Base-by-base conservation (phyloP, 2,329 filamentous ascomycete species). In the Botrytis sinoallii region DNA sequence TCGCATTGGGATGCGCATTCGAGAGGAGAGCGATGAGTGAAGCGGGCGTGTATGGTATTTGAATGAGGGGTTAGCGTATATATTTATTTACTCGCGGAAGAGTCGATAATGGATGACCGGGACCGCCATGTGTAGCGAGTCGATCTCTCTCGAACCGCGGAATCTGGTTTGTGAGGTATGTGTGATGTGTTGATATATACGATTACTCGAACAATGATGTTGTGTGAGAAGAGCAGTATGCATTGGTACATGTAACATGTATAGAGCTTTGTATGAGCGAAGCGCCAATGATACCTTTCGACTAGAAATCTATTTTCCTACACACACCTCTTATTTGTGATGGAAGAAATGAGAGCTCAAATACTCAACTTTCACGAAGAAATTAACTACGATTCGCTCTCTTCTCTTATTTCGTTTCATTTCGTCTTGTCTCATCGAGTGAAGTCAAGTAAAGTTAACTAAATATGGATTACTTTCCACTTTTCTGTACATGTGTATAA, bases 151-250 rank as follows among this genome's bases (percentile, higher is more conserved):
- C 14, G 12, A 14, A 55, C 12, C 12, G 3, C 2, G 48, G 25
- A n/a, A n/a, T 5, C 12, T 55, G 16, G 48, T n/a, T 0, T 5
- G 9, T 3, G 48, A 16, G 16, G 25, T 55, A 16, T 3, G n/a
- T 55, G 48, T n/a, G 25, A n/a, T n/a, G 7, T n/a, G 0, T 16
- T 16, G 25, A n/a, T 2, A 7, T 55, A 0, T 0, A 0, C 0
- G 48, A n/a, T n/a, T 5, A 16, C 12, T 16, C 48, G 3, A 16
- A 55, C 0, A 16, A 16, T 55, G 48, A 7, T n/a, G 5, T 55
- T n/a, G 12, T n/a, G 2, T 7, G 25, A n/a, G 16, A 9, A 16
- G n/a, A 55, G 12, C 12, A n/a, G 25, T 52, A n/a, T n/a, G 25
- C 22, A 52, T n/a, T n/a, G 4, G 12, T n/a, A n/a, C 12, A 14